A percentile compares a stretch with the other conserved stretches of the same genome.
Evolutionary conservation across 768 basidiomycete species (phyloP).

Genomic region (Termitomyces sp.): DNA sequence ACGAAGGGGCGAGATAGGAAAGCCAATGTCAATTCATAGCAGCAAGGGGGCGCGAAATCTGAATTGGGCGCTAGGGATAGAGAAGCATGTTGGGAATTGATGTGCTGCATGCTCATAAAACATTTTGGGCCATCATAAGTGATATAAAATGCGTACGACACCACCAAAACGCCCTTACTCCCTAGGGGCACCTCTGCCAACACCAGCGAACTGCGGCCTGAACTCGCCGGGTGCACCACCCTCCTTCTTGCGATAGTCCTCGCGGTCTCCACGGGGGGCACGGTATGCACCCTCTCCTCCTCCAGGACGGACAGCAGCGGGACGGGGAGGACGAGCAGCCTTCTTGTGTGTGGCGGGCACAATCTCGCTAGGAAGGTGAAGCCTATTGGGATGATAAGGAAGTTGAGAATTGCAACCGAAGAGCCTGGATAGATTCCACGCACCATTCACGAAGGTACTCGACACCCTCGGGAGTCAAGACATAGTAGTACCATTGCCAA

Average conservation of each 20-base stretch:
- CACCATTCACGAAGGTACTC: slow-evolving; percentile 93
- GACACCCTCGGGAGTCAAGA: slow-evolving; percentile 94
- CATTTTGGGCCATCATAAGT: slow-evolving; percentile 18
- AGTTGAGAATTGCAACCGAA: neutral
- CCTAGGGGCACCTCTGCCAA: slow-evolving; percentile 84
- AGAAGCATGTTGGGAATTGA: slow-evolving; percentile 12
- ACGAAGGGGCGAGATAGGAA: neutral
- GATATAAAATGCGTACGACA: slow-evolving; percentile 17
- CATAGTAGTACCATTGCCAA: slow-evolving; percentile 99
- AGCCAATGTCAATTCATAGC: neutral
- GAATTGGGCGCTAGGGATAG: neutral
- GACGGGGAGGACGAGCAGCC: slow-evolving; percentile 82
- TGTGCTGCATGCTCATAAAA: slow-evolving; percentile 24
- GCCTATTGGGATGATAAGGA: slow-evolving; percentile 44
- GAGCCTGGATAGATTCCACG: slow-evolving; percentile 14
- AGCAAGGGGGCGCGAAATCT: neutral
- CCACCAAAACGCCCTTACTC: slow-evolving; percentile 37
- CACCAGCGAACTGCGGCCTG: slow-evolving; percentile 84
- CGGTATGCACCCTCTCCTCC: slow-evolving; percentile 82
- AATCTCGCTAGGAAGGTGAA: slow-evolving; percentile 93
- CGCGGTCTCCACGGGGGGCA: slow-evolving; percentile 83
- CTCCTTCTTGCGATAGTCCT: slow-evolving; percentile 93
- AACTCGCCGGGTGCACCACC: slow-evolving; percentile 84
- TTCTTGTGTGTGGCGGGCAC: slow-evolving; percentile 98
- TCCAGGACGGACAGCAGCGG: slow-evolving; percentile 68